phyloP scores from a whole-genome alignment of 1,139 yeast species.

The Pneumocystis oryctolagi region DNA sequence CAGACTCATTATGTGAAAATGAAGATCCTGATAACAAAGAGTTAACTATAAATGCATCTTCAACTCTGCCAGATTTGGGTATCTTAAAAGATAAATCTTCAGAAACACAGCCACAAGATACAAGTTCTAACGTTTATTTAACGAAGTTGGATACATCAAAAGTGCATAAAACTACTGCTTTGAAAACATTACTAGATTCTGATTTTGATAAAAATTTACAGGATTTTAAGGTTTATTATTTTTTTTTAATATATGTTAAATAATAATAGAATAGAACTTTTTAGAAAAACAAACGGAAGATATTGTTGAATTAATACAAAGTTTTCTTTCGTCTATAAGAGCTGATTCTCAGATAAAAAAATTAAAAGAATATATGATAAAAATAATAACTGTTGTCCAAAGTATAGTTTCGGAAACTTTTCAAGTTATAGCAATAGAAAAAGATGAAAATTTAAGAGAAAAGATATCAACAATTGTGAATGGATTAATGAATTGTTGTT shows the following conservation, averaged over 20 bases:
- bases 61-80: background rate
- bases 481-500: constrained; percentile 6
- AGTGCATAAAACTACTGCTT: background rate
- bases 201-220: background rate
- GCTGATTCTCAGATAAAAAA: constrained; percentile 51
- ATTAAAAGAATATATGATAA: constrained; percentile 57
- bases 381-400: constrained; percentile 59
- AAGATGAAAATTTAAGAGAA: background rate
- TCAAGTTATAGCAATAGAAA: constrained; percentile 38
- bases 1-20: background rate
- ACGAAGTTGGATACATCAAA: background rate
- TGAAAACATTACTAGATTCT: background rate
- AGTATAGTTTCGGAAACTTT: constrained; percentile 88
- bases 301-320: constrained; percentile 80
- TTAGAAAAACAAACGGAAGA: constrained; percentile 88
- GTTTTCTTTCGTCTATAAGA: constrained; percentile 38
- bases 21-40: background rate
- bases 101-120: background rate
- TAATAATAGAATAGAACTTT: constrained; percentile 43
- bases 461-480: constrained; percentile 5
- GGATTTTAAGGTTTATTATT: background rate
- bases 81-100: background rate
- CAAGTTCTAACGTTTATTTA: background rate
- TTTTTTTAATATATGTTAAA: background rate
- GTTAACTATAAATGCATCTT: background rate